Evolutionary conservation across 1,284 basidiomycete genomes (phyloP), one percentile per base, ranked within the genome.

Genomic region (Meira nashicola): DNA sequence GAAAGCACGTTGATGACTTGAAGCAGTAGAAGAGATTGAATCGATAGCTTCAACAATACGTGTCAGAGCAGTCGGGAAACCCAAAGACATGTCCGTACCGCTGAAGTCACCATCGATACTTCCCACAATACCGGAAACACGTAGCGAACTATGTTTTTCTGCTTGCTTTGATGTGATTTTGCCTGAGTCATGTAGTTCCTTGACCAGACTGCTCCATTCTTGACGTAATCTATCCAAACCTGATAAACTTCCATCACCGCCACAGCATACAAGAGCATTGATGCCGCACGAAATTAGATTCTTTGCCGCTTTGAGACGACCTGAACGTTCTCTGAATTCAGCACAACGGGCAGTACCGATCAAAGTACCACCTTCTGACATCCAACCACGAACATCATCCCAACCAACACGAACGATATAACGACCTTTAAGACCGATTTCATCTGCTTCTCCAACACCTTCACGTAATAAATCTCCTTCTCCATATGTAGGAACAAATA

Each of bases 71-170:
- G 94, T 98, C 0, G 90, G 87, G 1, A 92, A 93, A 50, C 94
- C 95, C 71, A 98, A 97, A 6, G 95, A 98, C 70, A 96, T 80
- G 80, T 97, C 93, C 28, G 94, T 97, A 84, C 95, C 84, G 21
- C 90, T 89, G 92, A 98, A 95, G 79, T 98, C 95, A 77, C 98
- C 98, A 82, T 98, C 94, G 78, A 99, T 97, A 4, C 91, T 94
- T 46, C 94, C 94, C 54, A 98, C 94, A 25, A 98, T 86, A 44
- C 95, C 94, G 68, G 93, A 94, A 72, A 99, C 96, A 80, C 87
- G 90, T 68, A 99, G 87, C 71, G 96, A 89, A 7, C 85, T 82
- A 74, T 93, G 88, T 9, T 82, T 81, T 43, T 83, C 77, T 25
- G 84, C 83, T 76, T 96, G 89, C 53, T 86, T 86, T 28, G 86